Evolutionary conservation across 2,329 filamentous ascomycete species (phyloP).

Genomic region (Aspergillus pseudotamarii): DNA sequence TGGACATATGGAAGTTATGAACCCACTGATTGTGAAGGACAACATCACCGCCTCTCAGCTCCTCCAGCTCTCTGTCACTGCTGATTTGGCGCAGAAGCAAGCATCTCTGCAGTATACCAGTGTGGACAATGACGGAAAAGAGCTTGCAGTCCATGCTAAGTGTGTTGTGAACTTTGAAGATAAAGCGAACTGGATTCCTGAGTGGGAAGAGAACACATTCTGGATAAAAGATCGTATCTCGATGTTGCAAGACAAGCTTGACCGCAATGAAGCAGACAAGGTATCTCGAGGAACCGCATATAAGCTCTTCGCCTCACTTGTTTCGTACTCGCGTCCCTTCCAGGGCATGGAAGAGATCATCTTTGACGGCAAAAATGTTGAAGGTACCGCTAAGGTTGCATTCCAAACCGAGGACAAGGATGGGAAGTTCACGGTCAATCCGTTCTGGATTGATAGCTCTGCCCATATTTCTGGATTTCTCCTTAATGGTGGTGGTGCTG

Average conservation of each 20-base stretch:
- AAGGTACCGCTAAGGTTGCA: constrained; percentile 26
- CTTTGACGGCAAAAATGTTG: constrained; percentile 23
- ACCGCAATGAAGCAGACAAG: constrained; percentile 14
- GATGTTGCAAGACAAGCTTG: neutral
- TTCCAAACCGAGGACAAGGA: constrained; percentile 9
- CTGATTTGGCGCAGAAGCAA: neutral
- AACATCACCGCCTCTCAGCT: neutral
- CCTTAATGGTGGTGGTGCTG: constrained; percentile 17
- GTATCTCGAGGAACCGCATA: constrained; percentile 26
- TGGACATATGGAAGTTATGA: neutral
- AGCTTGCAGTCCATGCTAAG: neutral
- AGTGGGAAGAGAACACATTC: neutral
- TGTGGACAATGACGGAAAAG: neutral
- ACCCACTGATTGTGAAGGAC: neutral
- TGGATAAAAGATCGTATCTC: neutral
- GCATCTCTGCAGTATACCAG: neutral
- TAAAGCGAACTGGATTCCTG: neutral
- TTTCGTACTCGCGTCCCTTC: constrained; percentile 30
- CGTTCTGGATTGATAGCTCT: constrained; percentile 23
- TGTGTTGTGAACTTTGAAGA: neutral
- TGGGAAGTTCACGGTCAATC: constrained; percentile 22
- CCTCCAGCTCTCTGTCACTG: neutral
- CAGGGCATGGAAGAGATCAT: constrained; percentile 31
- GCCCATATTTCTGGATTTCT: constrained; percentile 31
- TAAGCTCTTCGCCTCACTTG: constrained; percentile 30